Percentiles rank a stretch among this genome's conserved stretches.
Conservation (phyloP, 306 rosid genomes). For the Quercus variabilis region DNA sequence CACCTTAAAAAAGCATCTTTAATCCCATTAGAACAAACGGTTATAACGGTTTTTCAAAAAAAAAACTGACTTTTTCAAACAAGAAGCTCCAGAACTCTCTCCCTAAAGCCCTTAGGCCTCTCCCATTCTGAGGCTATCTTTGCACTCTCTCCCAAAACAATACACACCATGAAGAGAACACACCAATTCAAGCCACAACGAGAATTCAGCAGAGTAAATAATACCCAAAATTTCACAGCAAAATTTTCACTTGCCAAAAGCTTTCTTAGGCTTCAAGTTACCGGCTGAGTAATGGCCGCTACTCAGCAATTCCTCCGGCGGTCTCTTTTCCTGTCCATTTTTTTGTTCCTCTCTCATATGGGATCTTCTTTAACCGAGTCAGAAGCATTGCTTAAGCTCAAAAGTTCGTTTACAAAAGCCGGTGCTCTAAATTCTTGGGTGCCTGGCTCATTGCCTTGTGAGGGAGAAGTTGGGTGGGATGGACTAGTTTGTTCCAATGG, state of each 20-base stretch:
- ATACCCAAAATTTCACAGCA: slow-evolving; percentile 21
- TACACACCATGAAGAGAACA: slow-evolving; percentile 32
- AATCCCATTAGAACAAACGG: slow-evolving; percentile 5
- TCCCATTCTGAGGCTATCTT: slow-evolving; percentile 34
- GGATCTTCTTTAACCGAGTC: slow-evolving; percentile 42
- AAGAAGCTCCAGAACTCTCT: not conserved
- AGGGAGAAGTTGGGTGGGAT: slow-evolving; percentile 33
- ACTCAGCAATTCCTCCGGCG: slow-evolving; percentile 29
- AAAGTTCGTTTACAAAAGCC: slow-evolving; percentile 38
- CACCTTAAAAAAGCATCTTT: not conserved
- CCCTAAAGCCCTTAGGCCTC: slow-evolving; percentile 11
- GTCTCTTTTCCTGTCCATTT: slow-evolving; percentile 17
- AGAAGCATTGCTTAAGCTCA: slow-evolving; percentile 57
- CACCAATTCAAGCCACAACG: slow-evolving; percentile 11
- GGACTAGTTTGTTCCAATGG: slow-evolving; percentile 50
- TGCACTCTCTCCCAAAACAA: slow-evolving; percentile 8
- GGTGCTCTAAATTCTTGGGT: slow-evolving; percentile 45
- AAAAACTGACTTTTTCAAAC: slow-evolving; percentile 33
- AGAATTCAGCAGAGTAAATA: slow-evolving; percentile 13
- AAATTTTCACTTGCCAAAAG: slow-evolving; percentile 17
- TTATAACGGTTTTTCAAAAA: slow-evolving; percentile 23
- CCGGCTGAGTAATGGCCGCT: slow-evolving; percentile 48
- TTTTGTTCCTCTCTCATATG: slow-evolving; percentile 3
- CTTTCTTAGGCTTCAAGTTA: not conserved
- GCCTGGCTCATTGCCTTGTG: slow-evolving; percentile 37